Evolutionary conservation across 129 eudicot species (phyloP), one percentile per base, ranked within the genome.

Genomic region (Tagetes patula): DNA sequence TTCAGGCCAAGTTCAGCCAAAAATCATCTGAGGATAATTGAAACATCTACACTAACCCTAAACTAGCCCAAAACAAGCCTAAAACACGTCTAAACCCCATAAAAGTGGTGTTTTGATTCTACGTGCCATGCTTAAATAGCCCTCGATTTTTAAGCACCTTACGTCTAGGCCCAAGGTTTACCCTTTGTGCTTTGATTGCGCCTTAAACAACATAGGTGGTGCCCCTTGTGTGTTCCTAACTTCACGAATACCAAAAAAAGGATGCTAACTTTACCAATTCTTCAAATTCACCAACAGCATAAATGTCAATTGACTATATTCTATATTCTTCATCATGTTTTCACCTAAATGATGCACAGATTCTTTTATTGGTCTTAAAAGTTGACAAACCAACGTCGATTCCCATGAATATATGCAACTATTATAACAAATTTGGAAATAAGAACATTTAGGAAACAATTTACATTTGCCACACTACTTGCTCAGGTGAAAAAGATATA

Each of bases 381-480:
- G 14, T 32, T 59, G 8, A 59, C 65, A 59, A 59, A 32, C 41
- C 6, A 9, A 59, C 9, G 32, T 1, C 3, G 13, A 3, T 42
- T 72, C 20, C 9, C 67, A 58, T 58, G 68, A 59, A 40, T 33
- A 7, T 34, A 46, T 45, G 38, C 49, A 59, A 46, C 60, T 14
- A 38, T 0, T n/a, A 74, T 3, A 74, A 0, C 63, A 8, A 31
- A 59, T 60, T 59, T 14, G 27, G 59, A 73, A 37, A 59, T 33
- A 13, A 34, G 60, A 34, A 45, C 20, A 36, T 72, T 41, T 34
- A 41, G 14, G 41, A 43, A 56, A 32, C 14, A 74, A 20, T 63
- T 63, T 46, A 63, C 71, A 41, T 65, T 30, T 37, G 46, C 70
- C 27, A 30, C 38, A 27, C 36, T 52, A 30, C 37, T 30, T 13